Conservation (phyloP, 2,329 filamentous ascomycete species). For the Aureobasidium lini region DNA sequence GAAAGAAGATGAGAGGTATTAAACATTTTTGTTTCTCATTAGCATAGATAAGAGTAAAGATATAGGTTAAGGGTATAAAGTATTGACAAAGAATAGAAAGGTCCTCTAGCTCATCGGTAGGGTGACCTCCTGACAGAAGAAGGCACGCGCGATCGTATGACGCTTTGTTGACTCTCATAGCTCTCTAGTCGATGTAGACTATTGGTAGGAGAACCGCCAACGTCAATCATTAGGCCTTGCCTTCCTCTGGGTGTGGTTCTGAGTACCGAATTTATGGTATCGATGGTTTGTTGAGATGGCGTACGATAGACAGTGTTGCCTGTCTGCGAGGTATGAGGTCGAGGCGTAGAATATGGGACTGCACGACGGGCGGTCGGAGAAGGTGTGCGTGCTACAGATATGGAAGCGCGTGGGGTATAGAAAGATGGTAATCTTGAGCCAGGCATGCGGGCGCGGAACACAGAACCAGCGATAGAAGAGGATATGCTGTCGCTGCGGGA, state of each 20-base stretch:
- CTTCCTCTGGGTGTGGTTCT: neutral
- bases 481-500: slow-evolving; percentile 5
- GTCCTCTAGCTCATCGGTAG: neutral
- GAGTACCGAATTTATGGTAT: neutral
- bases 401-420: slow-evolving; percentile 8
- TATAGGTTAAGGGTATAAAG: neutral
- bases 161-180: neutral
- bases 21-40: slow-evolving; percentile 1
- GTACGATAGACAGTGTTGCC: neutral
- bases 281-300: neutral
- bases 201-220: neutral
- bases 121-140: neutral
- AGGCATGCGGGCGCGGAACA: neutral
- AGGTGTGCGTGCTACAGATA: slow-evolving; percentile 4
- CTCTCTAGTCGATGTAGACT: neutral
- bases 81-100: neutral
- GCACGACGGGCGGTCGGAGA: neutral
- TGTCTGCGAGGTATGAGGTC: neutral
- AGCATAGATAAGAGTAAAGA: neutral
- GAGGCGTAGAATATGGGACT: neutral
- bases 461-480: slow-evolving; percentile 8
- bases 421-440: slow-evolving; percentile 1
- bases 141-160: neutral
- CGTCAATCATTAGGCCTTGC: neutral
- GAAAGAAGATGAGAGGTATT: neutral